Evolutionary conservation across 2,329 filamentous ascomycete genomes (phyloP).

Genomic region (Colletotrichum destructivum): DNA sequence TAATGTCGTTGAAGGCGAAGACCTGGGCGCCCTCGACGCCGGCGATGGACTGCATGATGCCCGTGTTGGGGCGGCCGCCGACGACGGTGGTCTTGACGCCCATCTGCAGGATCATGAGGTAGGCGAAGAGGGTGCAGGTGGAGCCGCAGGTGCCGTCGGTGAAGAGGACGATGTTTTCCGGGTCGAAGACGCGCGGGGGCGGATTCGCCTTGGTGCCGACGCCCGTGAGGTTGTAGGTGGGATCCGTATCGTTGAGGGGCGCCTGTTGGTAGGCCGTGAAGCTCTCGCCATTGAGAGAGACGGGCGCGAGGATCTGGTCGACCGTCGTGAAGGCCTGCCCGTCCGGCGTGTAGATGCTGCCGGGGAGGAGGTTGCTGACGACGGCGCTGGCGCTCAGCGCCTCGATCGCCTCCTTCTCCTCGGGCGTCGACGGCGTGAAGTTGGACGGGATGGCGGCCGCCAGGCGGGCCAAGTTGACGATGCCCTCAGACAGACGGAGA

Average conservation of each 20-base stretch:
- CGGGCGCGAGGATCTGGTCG: conserved; percentile 51
- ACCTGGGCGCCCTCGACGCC: conserved; percentile 63
- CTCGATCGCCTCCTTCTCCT: conserved; percentile 60
- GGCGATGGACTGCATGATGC: conserved; percentile 64
- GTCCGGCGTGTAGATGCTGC: conserved; percentile 63
- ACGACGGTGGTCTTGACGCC: conserved; percentile 64
- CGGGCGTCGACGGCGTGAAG: conserved; percentile 51
- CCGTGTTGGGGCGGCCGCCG: conserved; percentile 60
- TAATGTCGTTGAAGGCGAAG: conserved; percentile 51
- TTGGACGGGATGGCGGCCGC: conserved; percentile 48
- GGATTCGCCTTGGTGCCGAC: conserved; percentile 57
- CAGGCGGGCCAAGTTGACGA: conserved; percentile 60
- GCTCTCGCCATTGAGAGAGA: conserved; percentile 59
- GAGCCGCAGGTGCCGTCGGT: conserved; percentile 70
- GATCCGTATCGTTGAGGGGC: conserved; percentile 54
- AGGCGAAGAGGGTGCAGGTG: conserved; percentile 69
- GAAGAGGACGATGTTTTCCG: conserved; percentile 68
- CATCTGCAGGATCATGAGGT: conserved; percentile 66
- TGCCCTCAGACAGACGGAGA: conserved; percentile 64
- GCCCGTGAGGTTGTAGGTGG: conserved; percentile 59
- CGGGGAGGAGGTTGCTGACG: conserved; percentile 60
- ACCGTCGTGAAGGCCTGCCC: conserved; percentile 50
- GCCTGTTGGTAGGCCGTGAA: conserved; percentile 64
- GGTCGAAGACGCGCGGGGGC: conserved; percentile 62
- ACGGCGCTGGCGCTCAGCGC: conserved; percentile 62